Conservation (phyloP, 306 rosid species). For the Pterocarpus santalinus region DNA sequence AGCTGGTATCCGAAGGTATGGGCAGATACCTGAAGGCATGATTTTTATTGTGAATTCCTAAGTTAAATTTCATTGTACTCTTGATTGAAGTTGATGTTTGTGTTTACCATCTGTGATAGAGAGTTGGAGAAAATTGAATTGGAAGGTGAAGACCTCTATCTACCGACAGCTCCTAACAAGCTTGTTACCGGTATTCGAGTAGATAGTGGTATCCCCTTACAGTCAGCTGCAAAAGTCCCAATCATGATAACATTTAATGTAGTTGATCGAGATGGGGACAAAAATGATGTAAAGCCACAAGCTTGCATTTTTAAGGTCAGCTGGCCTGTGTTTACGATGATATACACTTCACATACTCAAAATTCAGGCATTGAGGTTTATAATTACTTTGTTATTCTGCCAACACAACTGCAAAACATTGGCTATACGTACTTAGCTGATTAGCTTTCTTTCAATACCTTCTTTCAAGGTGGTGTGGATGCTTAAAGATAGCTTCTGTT, state of each 20-base stretch:
- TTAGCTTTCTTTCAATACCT: not conserved
- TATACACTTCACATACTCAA: not conserved
- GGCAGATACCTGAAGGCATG: slow-evolving; percentile 56
- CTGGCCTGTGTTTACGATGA: not conserved
- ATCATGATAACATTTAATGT: slow-evolving; percentile 94
- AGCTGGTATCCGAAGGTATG: slow-evolving; percentile 85
- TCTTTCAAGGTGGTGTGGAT: slow-evolving; percentile 1
- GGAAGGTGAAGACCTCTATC: slow-evolving; percentile 89
- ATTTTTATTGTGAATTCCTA: slow-evolving; percentile 34
- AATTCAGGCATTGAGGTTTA: slow-evolving; percentile 24
- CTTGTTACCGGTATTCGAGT: slow-evolving; percentile 88
- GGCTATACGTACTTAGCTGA: not conserved
- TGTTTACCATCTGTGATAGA: slow-evolving; percentile 56
- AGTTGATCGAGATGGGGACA: slow-evolving; percentile 81
- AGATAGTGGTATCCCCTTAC: slow-evolving; percentile 96
- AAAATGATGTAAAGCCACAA: slow-evolving; percentile 79
- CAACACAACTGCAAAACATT: slow-evolving; percentile 35
- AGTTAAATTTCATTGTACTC: slow-evolving; percentile 23
- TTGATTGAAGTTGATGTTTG: slow-evolving; percentile 33
- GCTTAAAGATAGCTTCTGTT: slow-evolving; percentile 24
- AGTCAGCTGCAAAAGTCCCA: slow-evolving; percentile 99
- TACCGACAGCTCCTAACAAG: slow-evolving; percentile 91
- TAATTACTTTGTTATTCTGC: slow-evolving; percentile 28
- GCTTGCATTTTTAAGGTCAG: slow-evolving; percentile 97
- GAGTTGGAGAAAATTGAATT: slow-evolving; percentile 94